Base-by-base conservation (phyloP, 495 filamentous ascomycete species). In the Neurospora sublineolata region DNA sequence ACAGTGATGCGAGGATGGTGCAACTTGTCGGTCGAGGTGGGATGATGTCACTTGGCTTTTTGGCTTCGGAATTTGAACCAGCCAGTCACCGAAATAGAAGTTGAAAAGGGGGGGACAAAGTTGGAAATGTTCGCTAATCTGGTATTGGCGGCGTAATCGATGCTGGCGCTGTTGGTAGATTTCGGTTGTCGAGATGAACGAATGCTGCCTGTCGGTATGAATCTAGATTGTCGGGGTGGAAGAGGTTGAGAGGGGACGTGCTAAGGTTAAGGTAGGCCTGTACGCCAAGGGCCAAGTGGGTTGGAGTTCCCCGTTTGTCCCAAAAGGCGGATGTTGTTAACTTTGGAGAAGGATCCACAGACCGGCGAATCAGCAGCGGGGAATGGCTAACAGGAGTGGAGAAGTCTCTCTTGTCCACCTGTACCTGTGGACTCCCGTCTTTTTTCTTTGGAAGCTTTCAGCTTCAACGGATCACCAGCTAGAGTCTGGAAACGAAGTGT, bases 1-100 rank as follows among this genome's bases (percentile, higher is more conserved):
- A 52, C 44, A 12, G 52, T 30, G 52, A 60, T 30, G 52, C 23
- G 52, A 58, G 76, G 52, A 42, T 75, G 70, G 69, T 75, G 41
- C 75, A 79, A 75, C 52, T 60, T 60, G 52, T 60, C 52, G 52
- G 52, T 60, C 52, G 52, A 60, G 52, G 52, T 60, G 52, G 52
- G 52, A 60, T 60, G 52, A 60, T 60, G 52, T 60, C 52, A 60
- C 52, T 60, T 58, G 46, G 42, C n/a, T 46, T 46, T 46, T 20
- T 44, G 41, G 41, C 41, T 44, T 44, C 7, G 6, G 2, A 12
- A 23, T 58, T 58, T 14, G 46, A 60, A 16, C 12, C 52, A 60
- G 52, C 52, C 52, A 60, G 52, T 60, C 52, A 60, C 52, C 23
- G 16, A 60, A 60, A 60, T 60, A 60, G 52, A 60, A 16, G 12